Base-by-base conservation (phyloP, 208 protist species). In the Trypanosoma lewisi region DNA sequence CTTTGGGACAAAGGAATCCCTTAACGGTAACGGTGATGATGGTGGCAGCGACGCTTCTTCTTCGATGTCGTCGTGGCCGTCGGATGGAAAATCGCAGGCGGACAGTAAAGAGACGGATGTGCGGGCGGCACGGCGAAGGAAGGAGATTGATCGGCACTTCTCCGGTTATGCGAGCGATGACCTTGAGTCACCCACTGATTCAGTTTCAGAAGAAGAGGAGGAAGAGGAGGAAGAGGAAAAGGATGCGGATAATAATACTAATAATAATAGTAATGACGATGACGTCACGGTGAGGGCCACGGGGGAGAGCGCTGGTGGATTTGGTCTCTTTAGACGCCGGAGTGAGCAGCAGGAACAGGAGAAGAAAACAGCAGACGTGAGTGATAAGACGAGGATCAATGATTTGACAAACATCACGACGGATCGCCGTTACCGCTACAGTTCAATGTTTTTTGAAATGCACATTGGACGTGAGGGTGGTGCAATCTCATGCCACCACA, bases 401-500 rank as follows among this genome's bases (percentile, higher is more conserved):
- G 19, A 3, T 28, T 30, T 3, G 23, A 36, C 2, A 28, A n/a
- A 45, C 41, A 59, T 54, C 48, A 31, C 56, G 4, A 47, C n/a
- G 16, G 62, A 57, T 11, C 64, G 66, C 16, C 79, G 69, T 16
- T 68, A 80, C 21, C 80, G 73, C 30, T 78, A 83, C 51, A 62
- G 72, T 66, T 55, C 71, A 8, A 75, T 86, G 41, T 80, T 79
- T 47, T 90, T 85, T 67, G 71, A 74, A 28, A 76, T 67, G 31
- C 79, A 91, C 70, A 62, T 85, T 58, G 68, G 70, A 44, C 61
- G 53, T 17, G 12, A 60, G n/a, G 58, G 44, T n/a, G n/a, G n/a
- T 48, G 30, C 27, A 16, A 6, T 21, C 27, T 60, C 72, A 14
- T 89, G 83, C 54, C 82, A 90, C 58, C 87, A 90, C 81, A 91